Conservation (phyloP, 371 early-diverging fungal species). For the Amoeboaphelidium protococcarum region DNA sequence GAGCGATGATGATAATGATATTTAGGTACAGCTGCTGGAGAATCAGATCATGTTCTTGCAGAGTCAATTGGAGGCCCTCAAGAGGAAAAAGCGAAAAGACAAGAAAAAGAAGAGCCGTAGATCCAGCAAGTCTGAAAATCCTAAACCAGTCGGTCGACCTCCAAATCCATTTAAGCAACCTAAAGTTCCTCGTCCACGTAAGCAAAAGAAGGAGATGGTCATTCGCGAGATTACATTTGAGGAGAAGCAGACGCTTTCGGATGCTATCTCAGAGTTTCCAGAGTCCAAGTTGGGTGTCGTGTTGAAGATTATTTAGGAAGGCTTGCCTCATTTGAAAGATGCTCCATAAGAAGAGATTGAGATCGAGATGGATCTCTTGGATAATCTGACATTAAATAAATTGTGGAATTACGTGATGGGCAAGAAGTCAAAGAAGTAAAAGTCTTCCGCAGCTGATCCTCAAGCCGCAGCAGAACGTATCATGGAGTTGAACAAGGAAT, state of each 20-base stretch:
- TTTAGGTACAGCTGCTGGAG: slow-evolving; percentile 28
- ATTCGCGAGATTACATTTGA: slow-evolving; percentile 38
- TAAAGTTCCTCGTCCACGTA: too few species aligned
- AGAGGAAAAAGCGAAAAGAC: slow-evolving; percentile 5
- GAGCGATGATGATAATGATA: too few species aligned
- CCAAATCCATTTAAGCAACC: slow-evolving; percentile 7
- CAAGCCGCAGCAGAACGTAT: not conserved
- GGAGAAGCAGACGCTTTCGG: slow-evolving; percentile 66
- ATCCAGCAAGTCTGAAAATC: slow-evolving; percentile 3
- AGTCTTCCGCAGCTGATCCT: not conserved
- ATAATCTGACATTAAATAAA: slow-evolving; percentile 45
- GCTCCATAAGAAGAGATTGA: slow-evolving; percentile 68
- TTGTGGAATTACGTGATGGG: slow-evolving; percentile 57
- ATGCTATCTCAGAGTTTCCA: slow-evolving; percentile 43
- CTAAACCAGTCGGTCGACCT: slow-evolving; percentile 1
- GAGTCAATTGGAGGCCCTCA: slow-evolving; percentile 20
- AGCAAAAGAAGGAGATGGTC: not conserved
- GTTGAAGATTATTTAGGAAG: slow-evolving; percentile 54
- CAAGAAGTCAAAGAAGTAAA: slow-evolving; percentile 8
- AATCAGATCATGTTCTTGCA: slow-evolving; percentile 30
- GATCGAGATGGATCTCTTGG: slow-evolving; percentile 74
- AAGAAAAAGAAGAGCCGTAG: slow-evolving; percentile 7
- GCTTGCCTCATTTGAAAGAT: slow-evolving; percentile 46
- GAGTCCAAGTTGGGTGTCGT: slow-evolving; percentile 50
- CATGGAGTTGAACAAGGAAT: not conserved